Evolutionary conservation across 139 green algal genomes (phyloP).

Genomic region (Micractinium conductrix): DNA sequence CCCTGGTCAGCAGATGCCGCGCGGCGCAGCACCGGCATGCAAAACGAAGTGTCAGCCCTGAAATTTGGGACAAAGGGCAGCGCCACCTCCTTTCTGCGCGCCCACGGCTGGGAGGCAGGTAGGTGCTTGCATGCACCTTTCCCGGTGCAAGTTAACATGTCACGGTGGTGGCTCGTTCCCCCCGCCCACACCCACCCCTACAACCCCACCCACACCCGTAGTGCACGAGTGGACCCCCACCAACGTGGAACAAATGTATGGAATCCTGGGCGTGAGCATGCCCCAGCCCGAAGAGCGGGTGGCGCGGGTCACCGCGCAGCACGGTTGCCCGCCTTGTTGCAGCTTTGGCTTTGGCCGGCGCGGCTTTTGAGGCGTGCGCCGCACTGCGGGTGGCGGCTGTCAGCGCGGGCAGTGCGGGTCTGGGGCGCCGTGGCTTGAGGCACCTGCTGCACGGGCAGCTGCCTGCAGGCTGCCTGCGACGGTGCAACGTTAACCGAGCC

Average conservation of each 20-base stretch:
- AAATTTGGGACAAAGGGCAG: neutral
- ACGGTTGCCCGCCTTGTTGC: neutral
- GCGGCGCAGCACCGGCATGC: slow-evolving; percentile 5
- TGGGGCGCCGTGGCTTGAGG: too few relatives aligned
- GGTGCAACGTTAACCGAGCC: too few relatives aligned
- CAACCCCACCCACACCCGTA: too few relatives aligned
- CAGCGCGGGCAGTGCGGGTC: too few relatives aligned
- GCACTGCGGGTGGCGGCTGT: too few relatives aligned
- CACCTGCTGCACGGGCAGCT: too few relatives aligned
- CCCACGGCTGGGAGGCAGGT: slow-evolving; percentile 8
- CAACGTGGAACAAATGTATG: slow-evolving; percentile 4
- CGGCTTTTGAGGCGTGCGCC: too few relatives aligned
- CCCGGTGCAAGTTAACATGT: too few relatives aligned
- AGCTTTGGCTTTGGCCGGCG: too few relatives aligned
- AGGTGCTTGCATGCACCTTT: neutral
- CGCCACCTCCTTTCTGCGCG: neutral
- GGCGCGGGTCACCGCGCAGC: neutral
- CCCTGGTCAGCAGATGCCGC: neutral
- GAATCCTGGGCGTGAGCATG: neutral
- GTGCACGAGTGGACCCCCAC: neutral
- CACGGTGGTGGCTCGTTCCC: too few relatives aligned
- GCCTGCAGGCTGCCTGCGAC: too few relatives aligned
- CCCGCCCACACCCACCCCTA: too few relatives aligned
- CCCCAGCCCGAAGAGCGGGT: neutral
- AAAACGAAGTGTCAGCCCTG: neutral